Base-by-base conservation (phyloP, 2,329 filamentous ascomycete genomes). In the Exophiala dermatitidis region DNA sequence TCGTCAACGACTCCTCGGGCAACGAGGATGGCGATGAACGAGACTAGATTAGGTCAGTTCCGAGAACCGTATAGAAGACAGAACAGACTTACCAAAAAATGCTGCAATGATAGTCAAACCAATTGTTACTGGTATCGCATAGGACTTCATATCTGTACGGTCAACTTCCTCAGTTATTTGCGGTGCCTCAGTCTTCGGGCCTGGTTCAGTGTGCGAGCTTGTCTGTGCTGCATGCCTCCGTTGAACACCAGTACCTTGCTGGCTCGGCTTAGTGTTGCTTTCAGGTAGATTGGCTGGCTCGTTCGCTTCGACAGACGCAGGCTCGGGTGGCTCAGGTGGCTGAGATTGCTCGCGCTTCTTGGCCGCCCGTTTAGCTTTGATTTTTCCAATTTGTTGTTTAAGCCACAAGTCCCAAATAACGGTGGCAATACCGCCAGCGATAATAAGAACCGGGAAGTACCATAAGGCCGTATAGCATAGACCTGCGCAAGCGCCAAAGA, bases 401-500 rank as follows among this genome's bases (percentile, higher is more conserved):
- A 80, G 63, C 59, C 74, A 71, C 41, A 69, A 71, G 66, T 88
- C 84, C 72, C 79, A 82, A 0, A 78, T 49, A 0, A 81, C 66
- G 0, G 80, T 78, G 0, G 68, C 66, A 1, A 75, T 7, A 0
- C 84, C 85, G 0, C 76, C 79, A 1, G 73, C 58, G 0, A 77
- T 60, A 68, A 88, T 83, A 3, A 89, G 64, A 0, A 80, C 62
- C 0, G 86, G 86, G 42, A 88, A 89, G 59, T 86, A 90, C 86
- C 86, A 90, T 0, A 89, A 68, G 0, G 84, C 79, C 46, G 82
- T 87, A 61, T 88, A 88, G 46, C 85, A 73, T 59, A 89, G 69
- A 0, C 85, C 86, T 0, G 83, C 84, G 5, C 77, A 74, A 0
- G 74, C 85, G 2, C 78, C 78, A 5, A 83, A 62, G 8, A 87